Conservation (phyloP, 2,329 filamentous ascomycete genomes). For the Beauveria bassiana region DNA sequence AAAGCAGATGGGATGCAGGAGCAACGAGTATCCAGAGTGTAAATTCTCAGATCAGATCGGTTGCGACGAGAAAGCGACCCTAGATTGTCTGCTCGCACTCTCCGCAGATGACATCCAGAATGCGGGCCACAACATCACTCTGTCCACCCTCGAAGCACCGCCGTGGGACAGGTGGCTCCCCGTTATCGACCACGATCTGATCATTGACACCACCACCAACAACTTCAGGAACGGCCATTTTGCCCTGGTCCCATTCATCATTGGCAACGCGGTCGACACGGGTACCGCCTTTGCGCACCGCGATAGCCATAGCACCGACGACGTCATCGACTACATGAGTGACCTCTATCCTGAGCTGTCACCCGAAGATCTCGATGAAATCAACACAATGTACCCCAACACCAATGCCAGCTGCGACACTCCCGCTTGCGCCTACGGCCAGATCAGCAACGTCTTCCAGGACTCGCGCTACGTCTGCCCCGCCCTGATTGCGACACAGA, state of each 20-base stretch:
- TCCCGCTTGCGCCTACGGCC: slow-evolving; percentile 29
- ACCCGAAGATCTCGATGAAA: slow-evolving; percentile 22
- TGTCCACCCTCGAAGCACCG: slow-evolving; percentile 13
- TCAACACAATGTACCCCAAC: slow-evolving; percentile 30
- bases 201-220: slow-evolving; percentile 42
- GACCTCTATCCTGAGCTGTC: slow-evolving; percentile 27
- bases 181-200: slow-evolving; percentile 45
- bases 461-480: slow-evolving; percentile 30
- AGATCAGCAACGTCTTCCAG: slow-evolving; percentile 28
- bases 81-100: slow-evolving; percentile 39
- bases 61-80: background rate
- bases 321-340: slow-evolving; percentile 27
- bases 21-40: too few species aligned
- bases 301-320: slow-evolving; percentile 23
- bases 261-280: slow-evolving; percentile 31
- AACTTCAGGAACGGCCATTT: slow-evolving; percentile 41
- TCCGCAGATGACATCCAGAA: slow-evolving; percentile 33
- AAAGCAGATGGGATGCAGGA: slow-evolving; percentile 19
- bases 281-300: slow-evolving; percentile 29
- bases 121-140: slow-evolving; percentile 23
- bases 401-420: slow-evolving; percentile 24
- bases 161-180: slow-evolving; percentile 49
- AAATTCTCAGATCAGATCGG: background rate
- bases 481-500: slow-evolving; percentile 22
- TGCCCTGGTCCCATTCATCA: slow-evolving; percentile 46